Conservation (phyloP, 768 basidiomycete species). For the Rhodotorula diobovata region DNA sequence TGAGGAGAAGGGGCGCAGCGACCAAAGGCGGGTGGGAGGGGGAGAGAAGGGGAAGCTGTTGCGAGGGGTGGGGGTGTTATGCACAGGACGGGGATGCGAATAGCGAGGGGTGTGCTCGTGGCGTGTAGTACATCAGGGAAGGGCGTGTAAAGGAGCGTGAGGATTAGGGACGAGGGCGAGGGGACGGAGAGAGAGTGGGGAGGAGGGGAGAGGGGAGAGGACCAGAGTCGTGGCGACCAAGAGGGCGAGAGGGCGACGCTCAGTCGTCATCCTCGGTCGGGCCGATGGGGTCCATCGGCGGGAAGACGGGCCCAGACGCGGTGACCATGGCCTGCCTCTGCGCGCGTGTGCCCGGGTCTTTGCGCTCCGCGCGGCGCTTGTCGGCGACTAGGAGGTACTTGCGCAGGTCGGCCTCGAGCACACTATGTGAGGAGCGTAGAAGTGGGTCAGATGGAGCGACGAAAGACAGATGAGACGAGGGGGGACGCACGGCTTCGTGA, state of each 20-base stretch:
- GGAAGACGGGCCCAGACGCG: slow-evolving; percentile 5
- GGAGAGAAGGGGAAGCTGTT: neutral
- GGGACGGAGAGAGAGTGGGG: too few species aligned
- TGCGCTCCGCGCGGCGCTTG: slow-evolving; percentile 23
- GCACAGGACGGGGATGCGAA: neutral
- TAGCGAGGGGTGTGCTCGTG: neutral
- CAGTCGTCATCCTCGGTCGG: neutral
- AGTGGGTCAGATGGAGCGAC: neutral
- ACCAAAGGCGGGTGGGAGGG: neutral
- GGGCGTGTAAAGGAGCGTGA: too few species aligned
- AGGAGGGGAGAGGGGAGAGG: too few species aligned
- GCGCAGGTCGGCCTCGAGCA: slow-evolving; percentile 34
- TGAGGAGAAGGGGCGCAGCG: too few species aligned
- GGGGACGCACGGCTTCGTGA: slow-evolving; percentile 40
- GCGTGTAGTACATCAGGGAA: neutral
- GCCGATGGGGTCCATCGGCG: neutral
- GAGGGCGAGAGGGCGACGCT: neutral
- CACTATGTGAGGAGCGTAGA: neutral
- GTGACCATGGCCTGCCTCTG: slow-evolving; percentile 12
- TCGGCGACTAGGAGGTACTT: slow-evolving; percentile 35
- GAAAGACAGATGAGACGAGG: neutral
- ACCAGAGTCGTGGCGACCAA: too few species aligned
- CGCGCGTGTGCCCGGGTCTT: slow-evolving; percentile 11
- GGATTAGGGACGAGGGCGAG: too few species aligned
- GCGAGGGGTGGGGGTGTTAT: neutral